These are phyloP conservation scores for Dictyostelium discoideum DNA, from an alignment of 78 protist genomes.

Conservation along the genomic window dicty_2.7 NC_007088.5:7949001-7949500, in stretches of 20 bases:
- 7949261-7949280: not conserved
- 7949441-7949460: no score
- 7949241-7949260: not conserved
- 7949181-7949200: not conserved
- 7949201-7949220: not conserved
- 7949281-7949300: not conserved
- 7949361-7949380: no score
- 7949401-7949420: no score
- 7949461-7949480: no score
- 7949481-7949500: no score
- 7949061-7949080: slow-evolving; percentile 61
- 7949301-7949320: not conserved
- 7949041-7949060: slow-evolving; percentile 37
- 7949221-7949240: not conserved
- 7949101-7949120: not conserved
- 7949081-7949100: not conserved
- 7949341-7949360: no score
- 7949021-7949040: not conserved
- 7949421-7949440: no score
- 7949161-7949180: not conserved
- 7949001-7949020: slow-evolving; percentile 26
- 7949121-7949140: not conserved
- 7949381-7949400: no score
- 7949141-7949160: no score
- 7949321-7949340: not conserved